phyloP scores from a whole-genome alignment of 106 monocot genomes.

The Amphibolis antarctica region DNA sequence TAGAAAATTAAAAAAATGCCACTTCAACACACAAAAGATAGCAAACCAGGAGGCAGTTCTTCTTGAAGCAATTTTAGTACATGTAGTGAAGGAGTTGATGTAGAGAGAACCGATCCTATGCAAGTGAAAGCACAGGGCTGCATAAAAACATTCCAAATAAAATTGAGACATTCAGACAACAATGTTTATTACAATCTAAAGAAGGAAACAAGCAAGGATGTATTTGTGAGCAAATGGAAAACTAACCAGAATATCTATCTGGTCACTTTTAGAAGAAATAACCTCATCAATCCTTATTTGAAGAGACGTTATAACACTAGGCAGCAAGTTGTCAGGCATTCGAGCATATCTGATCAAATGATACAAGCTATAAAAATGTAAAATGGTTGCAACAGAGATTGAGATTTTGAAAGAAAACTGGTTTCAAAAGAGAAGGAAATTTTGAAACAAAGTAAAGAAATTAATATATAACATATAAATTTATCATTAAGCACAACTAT shows the following conservation, averaged over 20 bases:
- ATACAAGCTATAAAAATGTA: neutral
- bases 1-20: neutral
- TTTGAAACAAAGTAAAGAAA: too few species aligned
- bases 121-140: constrained; percentile 10
- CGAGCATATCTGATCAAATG: constrained; percentile 10
- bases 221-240: neutral
- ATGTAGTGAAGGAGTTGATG: constrained; percentile 10
- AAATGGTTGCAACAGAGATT: too few species aligned
- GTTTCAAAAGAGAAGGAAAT: too few species aligned
- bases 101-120: constrained; percentile 1
- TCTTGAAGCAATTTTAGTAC: constrained; percentile 1
- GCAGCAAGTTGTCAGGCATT: constrained; percentile 9
- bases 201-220: neutral
- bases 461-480: too few species aligned
- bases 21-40: too few species aligned
- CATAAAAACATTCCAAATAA: neutral
- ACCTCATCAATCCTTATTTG: neutral
- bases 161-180: neutral
- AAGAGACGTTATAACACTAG: neutral
- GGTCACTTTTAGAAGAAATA: neutral
- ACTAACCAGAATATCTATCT: constrained; percentile 1
- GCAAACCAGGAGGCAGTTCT: constrained; percentile 6
- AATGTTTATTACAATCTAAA: neutral
- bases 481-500: too few species aligned
- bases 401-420: too few species aligned